Base-by-base conservation (phyloP, 2,329 filamentous ascomycete species). In the Nothopassalora personata region DNA sequence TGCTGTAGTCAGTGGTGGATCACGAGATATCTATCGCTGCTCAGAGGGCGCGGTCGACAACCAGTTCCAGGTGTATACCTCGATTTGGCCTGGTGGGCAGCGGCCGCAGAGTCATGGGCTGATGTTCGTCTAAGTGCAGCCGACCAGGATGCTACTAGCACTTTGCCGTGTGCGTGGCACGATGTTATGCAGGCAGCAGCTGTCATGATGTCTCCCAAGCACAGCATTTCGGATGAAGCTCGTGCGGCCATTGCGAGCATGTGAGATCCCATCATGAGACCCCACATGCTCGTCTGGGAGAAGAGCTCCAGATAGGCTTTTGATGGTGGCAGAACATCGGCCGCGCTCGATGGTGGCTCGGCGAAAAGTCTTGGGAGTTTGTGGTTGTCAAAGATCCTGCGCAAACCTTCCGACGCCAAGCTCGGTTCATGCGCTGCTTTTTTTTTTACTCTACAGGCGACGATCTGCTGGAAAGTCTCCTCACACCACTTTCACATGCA, bases 121-220 rank as follows among this genome's bases (percentile, higher is more conserved):
- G 30, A 15, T 18, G 34, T 43, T 55, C 53, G 53, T 55, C 53
- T 55, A 55, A n/a, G 15, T 49, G 53, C 53, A 55, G 53, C 53
- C 45, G 53, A 55, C 53, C 28, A 28, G 52, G 36, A 54, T 45
- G n/a, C 39, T n/a, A n/a, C n/a, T n/a, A n/a, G n/a, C n/a, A n/a
- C 33, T n/a, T 11, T 54, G 34, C 52, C 52, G 53, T 48, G 53
- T 55, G 46, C 46, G 27, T 51, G 27, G 49, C 30, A 11, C 49
- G 49, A 51, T 51, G 28, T 51, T n/a, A 31, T 34, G 49, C 49
- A 51, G 30, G 30, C 27, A 51, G 49, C 27, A n/a, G 27, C 1
- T 27, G 31, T 54, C 34, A 46, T 36, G 18, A 30, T 45, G 52
- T 54, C 23, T 18, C 28, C 6, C 28, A 8, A 15, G 18, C 15